Evolutionary conservation across 371 early-diverging fungal genomes (phyloP).

Genomic region (Mortierella polycephala): DNA sequence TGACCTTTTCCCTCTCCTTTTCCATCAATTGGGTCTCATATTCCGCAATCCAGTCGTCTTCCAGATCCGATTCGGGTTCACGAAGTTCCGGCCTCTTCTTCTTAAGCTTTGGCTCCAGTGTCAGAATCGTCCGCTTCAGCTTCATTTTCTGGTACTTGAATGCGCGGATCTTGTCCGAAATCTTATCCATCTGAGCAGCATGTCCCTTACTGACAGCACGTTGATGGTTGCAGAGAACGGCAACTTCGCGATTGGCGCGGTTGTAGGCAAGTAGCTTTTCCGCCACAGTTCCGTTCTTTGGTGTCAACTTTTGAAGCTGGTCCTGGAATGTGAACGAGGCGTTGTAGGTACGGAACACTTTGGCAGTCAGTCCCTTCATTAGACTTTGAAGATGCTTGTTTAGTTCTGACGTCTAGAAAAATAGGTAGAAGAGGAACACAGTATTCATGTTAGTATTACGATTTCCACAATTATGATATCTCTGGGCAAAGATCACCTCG

Average conservation of each 20-base stretch:
- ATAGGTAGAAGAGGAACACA: neutral
- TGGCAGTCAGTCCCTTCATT: conserved; percentile 96
- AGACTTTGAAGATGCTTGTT: conserved; percentile 89
- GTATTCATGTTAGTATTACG: conserved; percentile 17
- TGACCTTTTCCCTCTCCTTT: conserved; percentile 70
- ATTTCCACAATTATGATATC: no score
- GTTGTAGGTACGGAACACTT: conserved; percentile 99
- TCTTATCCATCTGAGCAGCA: conserved; percentile 79
- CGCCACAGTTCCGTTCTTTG: conserved; percentile 70
- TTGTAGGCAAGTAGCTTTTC: conserved; percentile 96
- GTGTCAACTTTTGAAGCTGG: conserved; percentile 80
- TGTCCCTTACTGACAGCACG: conserved; percentile 87
- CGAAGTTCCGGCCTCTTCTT: conserved; percentile 74
- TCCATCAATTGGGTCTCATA: conserved; percentile 67
- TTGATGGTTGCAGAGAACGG: conserved; percentile 98
- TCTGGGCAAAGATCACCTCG: no score
- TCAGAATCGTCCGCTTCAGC: conserved; percentile 72
- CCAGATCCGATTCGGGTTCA: conserved; percentile 81
- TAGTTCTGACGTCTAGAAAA: conserved; percentile 69
- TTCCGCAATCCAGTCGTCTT: conserved; percentile 81
- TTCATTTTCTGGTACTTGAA: conserved; percentile 86
- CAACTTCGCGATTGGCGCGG: conserved; percentile 96
- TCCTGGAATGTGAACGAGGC: conserved; percentile 95
- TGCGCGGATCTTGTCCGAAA: conserved; percentile 85
- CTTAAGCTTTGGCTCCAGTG: conserved; percentile 78